Conservation (phyloP, 2,329 filamentous ascomycete species). For the Emericellopsis atlantica region DNA sequence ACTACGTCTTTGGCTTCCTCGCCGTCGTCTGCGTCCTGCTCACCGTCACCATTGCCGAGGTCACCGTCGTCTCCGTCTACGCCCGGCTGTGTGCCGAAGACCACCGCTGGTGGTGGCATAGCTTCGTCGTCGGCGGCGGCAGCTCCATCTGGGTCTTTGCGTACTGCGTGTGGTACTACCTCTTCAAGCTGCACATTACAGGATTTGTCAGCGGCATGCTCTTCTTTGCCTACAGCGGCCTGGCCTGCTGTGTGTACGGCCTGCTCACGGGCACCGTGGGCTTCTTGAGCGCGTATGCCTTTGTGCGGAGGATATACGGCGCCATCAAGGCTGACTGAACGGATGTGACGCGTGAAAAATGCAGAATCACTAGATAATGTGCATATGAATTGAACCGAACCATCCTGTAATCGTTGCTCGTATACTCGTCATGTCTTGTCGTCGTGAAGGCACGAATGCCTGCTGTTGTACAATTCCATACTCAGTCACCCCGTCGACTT, state of each 20-base stretch:
- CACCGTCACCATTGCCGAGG: slow-evolving; percentile 66
- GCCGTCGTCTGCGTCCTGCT: slow-evolving; percentile 62
- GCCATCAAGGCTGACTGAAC: slow-evolving; percentile 5
- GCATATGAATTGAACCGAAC: too few relatives aligned
- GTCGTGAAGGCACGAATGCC: too few relatives aligned
- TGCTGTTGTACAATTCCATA: too few relatives aligned
- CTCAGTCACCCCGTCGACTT: too few relatives aligned
- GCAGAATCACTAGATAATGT: too few relatives aligned
- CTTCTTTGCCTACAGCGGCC: slow-evolving; percentile 76
- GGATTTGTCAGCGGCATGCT: slow-evolving; percentile 69
- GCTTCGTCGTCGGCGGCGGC: slow-evolving; percentile 66
- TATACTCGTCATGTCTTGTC: too few relatives aligned
- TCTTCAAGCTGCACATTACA: slow-evolving; percentile 65
- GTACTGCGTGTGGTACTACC: slow-evolving; percentile 78
- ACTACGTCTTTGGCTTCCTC: slow-evolving; percentile 83
- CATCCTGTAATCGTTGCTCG: too few relatives aligned
- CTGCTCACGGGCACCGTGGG: slow-evolving; percentile 73
- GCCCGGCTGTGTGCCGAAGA: slow-evolving; percentile 75
- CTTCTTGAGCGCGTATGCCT: slow-evolving; percentile 73
- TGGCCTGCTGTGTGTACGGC: slow-evolving; percentile 72
- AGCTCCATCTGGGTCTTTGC: slow-evolving; percentile 71
- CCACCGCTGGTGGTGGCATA: slow-evolving; percentile 89
- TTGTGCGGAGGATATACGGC: slow-evolving; percentile 72
- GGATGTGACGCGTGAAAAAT: too few relatives aligned
- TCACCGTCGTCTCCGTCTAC: slow-evolving; percentile 74